These are phyloP conservation scores for Inonotus obliquus DNA, from an alignment of 1,284 basidiomycete genomes.

Conservation along the genomic window DNA sequence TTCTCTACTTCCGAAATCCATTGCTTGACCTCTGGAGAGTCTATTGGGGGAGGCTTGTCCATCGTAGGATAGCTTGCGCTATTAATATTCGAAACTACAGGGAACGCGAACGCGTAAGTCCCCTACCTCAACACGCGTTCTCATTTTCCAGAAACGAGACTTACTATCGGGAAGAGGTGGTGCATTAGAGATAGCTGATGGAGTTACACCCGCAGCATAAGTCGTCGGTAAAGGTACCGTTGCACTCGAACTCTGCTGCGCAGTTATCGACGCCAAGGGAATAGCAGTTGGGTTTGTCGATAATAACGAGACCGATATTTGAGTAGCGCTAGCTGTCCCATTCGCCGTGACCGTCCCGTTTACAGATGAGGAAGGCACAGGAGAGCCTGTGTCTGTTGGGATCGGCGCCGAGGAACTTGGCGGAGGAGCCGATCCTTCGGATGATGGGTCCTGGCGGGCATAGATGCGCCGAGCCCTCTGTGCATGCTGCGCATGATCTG, in stretches of 20 bases:
- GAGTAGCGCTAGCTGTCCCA: slow-evolving; percentile 29
- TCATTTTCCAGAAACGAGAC: slow-evolving; percentile 12
- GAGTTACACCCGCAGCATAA: slow-evolving; percentile 28
- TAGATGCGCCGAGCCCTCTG: slow-evolving; percentile 17
- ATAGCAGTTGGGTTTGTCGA: slow-evolving; percentile 59
- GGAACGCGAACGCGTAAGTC: slow-evolving; percentile 20
- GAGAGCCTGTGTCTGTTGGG: slow-evolving; percentile 9
- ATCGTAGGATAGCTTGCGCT: slow-evolving; percentile 64
- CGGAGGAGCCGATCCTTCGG: neutral
- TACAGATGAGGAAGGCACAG: slow-evolving; percentile 13
- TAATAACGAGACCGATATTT: slow-evolving; percentile 36
- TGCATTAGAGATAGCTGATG: slow-evolving; percentile 32
- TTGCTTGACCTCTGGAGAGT: slow-evolving; percentile 64
- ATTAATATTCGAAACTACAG: neutral
- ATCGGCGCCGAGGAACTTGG: neutral
- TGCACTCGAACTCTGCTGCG: slow-evolving; percentile 34
- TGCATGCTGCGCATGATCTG: slow-evolving; percentile 9
- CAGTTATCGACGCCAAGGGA: slow-evolving; percentile 43
- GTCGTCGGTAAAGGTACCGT: slow-evolving; percentile 37
- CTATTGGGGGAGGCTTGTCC: slow-evolving; percentile 61
- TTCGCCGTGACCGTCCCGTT: slow-evolving; percentile 19
- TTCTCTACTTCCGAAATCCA: slow-evolving; percentile 64
- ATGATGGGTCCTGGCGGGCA: slow-evolving; percentile 25
- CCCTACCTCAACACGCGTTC: neutral
- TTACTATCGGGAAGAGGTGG: slow-evolving; percentile 32